Evolutionary conservation across 2,329 filamentous ascomycete genomes (phyloP), one percentile per base, ranked within the genome.

Genomic region (Tolypocladium tropicale): DNA sequence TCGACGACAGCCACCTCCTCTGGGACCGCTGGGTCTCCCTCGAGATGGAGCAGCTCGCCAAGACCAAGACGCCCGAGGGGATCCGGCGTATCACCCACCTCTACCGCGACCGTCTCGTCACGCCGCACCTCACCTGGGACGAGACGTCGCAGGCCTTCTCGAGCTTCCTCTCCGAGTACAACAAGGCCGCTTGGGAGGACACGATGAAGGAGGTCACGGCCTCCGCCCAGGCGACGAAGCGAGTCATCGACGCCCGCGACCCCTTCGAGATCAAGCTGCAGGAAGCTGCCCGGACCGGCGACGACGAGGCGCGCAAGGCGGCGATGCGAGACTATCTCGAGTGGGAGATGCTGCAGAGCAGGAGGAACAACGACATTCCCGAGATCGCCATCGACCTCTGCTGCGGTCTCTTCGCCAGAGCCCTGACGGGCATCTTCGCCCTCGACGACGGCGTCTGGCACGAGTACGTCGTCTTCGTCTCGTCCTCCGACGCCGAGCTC

Each of bases 11-110:
- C 65, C 85, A 91, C 66, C 71, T 84, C 56, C 78, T 94, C 12
- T 95, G 89, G 89, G 82, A 92, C 66, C 83, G 85, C 60, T 93
- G 88, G 79, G 78, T 90, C 48, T 82, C 85, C 55, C 79, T 90
- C 51, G 79, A 91, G 67, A 77, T 87, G 68, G 82, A 88, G 61
- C 81, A 88, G 61, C 78, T 92, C 23, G 78, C 75, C 30, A 76
- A 75, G 72, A 74, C 79, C 54, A 70, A 75, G 62, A 79, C 81
- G 61, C 65, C 78, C 63, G 73, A 81, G 66, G 76, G 81, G 68
- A 76, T 89, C 18, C 78, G 81, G 59, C 81, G 82, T 64, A 81
- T 93, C 63, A 84, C 83, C 32, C 79, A 82, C 52, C 78, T 90
- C 48, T 93, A 87, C 69, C 78, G 84, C 60, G 80, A 88, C 62